phyloP scores from a whole-genome alignment of 257 asterid species.

The Datura wrightii region DNA sequence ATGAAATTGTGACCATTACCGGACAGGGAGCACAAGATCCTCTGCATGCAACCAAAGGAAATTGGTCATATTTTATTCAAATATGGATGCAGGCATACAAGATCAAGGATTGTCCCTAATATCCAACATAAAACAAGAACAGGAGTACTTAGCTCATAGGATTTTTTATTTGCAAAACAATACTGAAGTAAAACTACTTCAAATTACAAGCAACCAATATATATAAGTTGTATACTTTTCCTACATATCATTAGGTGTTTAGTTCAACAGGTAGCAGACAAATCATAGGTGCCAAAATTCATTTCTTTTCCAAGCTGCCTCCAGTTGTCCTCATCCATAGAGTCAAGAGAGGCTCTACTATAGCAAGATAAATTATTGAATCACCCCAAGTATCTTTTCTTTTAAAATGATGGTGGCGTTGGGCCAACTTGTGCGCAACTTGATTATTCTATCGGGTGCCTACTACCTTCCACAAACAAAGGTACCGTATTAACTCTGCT shows the following conservation, averaged over 20 bases:
- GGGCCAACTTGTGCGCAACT: neutral
- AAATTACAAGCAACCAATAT: constrained; percentile 5
- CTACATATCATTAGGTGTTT: constrained; percentile 7
- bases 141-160: neutral
- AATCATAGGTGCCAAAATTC: constrained; percentile 15
- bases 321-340: neutral
- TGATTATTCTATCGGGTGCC: neutral
- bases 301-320: neutral
- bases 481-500: neutral
- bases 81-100: neutral
- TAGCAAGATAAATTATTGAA: neutral
- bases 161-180: neutral
- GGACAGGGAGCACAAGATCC: constrained; percentile 98
- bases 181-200: neutral
- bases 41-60: constrained; percentile 58
- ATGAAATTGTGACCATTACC: constrained; percentile 81
- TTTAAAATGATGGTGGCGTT: neutral
- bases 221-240: neutral
- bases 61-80: constrained; percentile 36
- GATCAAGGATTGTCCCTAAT: neutral
- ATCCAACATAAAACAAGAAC: constrained; percentile 17
- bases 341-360: neutral
- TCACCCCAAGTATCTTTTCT: neutral
- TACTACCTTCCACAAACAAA: neutral
- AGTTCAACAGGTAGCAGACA: neutral